Evolutionary conservation across 169 alveolate genomes (phyloP).

Genomic region (Plasmodium ovale): DNA sequence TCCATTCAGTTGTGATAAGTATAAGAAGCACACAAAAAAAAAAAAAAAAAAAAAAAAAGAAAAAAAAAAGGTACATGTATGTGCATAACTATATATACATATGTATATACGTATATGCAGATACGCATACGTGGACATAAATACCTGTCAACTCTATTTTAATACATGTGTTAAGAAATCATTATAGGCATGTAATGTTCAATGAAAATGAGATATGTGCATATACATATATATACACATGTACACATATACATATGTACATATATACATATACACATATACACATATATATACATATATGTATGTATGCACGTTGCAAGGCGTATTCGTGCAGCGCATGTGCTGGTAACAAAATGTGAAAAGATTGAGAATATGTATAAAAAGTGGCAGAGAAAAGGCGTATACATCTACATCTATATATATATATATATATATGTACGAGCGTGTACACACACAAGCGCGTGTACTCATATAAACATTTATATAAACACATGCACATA

Average conservation of each 20-base stretch:
- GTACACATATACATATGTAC: background rate
- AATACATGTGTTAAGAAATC: slow-evolving; percentile 33
- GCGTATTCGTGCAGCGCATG: background rate
- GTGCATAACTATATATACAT: background rate
- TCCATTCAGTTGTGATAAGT: slow-evolving; percentile 52
- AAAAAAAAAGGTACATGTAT: no score
- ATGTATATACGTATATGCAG: slow-evolving; percentile 12
- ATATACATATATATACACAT: slow-evolving; percentile 11
- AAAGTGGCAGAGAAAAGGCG: background rate
- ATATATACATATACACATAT: background rate
- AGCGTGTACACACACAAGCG: background rate
- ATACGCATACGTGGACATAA: background rate
- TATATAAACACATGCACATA: no score
- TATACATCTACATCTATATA: slow-evolving; percentile 1
- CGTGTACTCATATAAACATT: background rate
- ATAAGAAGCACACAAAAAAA: slow-evolving; percentile 43
- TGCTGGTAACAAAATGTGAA: background rate
- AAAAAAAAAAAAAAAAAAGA: slow-evolving; percentile 45
- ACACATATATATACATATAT: background rate
- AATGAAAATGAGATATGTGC: slow-evolving; percentile 6
- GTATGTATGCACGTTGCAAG: background rate
- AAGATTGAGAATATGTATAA: background rate
- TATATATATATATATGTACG: background rate
- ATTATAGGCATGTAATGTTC: slow-evolving; percentile 35
- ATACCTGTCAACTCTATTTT: slow-evolving; percentile 19